phyloP scores from a whole-genome alignment of 768 basidiomycete species.

The Suillus cothurnatus region DNA sequence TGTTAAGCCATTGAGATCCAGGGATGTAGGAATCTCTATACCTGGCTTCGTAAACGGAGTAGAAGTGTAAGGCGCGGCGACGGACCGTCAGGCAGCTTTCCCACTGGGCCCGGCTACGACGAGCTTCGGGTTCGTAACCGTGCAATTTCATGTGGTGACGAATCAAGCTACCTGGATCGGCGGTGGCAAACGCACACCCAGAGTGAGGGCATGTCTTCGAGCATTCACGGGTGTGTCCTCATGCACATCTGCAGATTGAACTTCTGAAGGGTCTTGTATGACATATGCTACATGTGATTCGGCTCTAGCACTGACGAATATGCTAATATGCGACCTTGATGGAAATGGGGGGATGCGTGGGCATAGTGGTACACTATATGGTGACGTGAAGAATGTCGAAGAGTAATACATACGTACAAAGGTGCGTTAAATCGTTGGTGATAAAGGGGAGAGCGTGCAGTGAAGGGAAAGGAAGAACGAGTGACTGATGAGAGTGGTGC shows the following conservation, averaged over 20 bases:
- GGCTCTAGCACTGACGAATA: neutral
- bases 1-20: neutral
- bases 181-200: neutral
- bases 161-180: neutral
- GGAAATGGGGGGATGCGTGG: constrained; percentile 1
- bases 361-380: neutral
- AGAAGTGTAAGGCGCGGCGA: neutral
- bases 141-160: neutral
- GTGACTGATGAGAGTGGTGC: neutral
- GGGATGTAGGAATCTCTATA: neutral
- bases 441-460: neutral
- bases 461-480: neutral
- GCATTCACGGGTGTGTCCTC: neutral
- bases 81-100: neutral
- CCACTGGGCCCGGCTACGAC: neutral
- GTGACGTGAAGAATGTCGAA: neutral
- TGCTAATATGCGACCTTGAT: neutral
- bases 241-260: neutral
- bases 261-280: neutral
- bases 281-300: neutral
- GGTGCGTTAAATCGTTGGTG: neutral
- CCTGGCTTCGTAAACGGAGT: neutral
- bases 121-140: neutral
- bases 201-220: neutral
- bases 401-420: neutral